Base-by-base conservation (phyloP, 345 rosid genomes). In the Ceriops zippeliana region DNA sequence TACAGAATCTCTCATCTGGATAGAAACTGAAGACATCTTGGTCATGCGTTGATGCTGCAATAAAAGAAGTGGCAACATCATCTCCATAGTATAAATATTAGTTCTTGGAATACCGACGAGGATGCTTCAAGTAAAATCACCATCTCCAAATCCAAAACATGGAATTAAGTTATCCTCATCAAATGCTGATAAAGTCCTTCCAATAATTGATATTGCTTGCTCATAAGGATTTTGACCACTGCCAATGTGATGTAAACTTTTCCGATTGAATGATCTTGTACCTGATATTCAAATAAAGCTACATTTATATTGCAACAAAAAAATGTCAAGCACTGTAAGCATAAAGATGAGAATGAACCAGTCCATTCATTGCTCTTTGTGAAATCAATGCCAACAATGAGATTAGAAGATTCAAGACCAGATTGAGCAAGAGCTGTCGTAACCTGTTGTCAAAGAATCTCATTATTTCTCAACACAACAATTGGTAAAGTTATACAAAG, bases 301-400 rank as follows among this genome's bases (percentile, higher is more conserved):
- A 70, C 52, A 62, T 61, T 61, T 61, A 58, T 51, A 26, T 53
- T 61, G 67, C 5, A 32, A 42, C n/a, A 70, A 9, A 56, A 70
- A 1, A 51, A 59, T 26, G 1, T 22, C 24, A 49, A 21, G 21
- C 26, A 38, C 58, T 32, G 61, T 21, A 21, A 67, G 52, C n/a
- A 52, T 60, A 15, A 20, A 65, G 60, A 63, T 20, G 20, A 61
- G 26, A 73, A 58, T 16, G 26, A 65, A 87, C 97, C 97, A 79
- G 97, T 91, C 98, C 98, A 91, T 34, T 93, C 97, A 5, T 93
- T 93, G 87, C 98, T 93, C 81, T 93, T 93, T 1, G 98, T 93
- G 81, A 91, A 88, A 82, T 91, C 98, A 68, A 93, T 86, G 68
- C 96, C 97, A 46, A 93, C 95, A 26, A 93, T 93, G 59, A 93